These are phyloP conservation scores for Fusarium pseudoanthophilum DNA, from an alignment of 2,329 filamentous ascomycete genomes.

Conservation along the genomic window DNA sequence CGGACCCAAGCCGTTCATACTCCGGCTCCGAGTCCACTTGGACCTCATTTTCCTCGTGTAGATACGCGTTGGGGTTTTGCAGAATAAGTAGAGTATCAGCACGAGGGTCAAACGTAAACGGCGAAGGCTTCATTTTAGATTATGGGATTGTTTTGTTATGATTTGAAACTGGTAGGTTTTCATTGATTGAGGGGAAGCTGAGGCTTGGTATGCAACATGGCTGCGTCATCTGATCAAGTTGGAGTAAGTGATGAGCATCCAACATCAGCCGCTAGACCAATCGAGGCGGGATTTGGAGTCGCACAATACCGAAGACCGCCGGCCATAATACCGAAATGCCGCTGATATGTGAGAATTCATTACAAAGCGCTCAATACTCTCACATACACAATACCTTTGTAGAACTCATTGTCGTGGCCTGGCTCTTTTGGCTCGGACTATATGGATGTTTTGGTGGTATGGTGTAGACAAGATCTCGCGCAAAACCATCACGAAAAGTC, in stretches of 20 bases:
- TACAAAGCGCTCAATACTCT: no score
- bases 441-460: neutral
- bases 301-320: neutral
- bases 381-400: neutral
- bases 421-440: neutral
- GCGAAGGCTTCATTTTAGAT: slow-evolving; percentile 16
- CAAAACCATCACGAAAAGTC: neutral
- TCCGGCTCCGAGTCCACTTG: slow-evolving; percentile 22
- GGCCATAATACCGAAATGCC: neutral
- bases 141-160: neutral
- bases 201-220: slow-evolving; percentile 17
- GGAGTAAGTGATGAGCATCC: slow-evolving; percentile 21
- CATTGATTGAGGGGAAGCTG: slow-evolving; percentile 24
- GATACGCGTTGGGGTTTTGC: slow-evolving; percentile 5
- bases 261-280: slow-evolving; percentile 14
- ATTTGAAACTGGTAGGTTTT: neutral
- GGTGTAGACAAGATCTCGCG: neutral
- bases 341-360: neutral
- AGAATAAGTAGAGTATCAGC: slow-evolving; percentile 22
- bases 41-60: neutral
- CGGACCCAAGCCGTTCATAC: slow-evolving; percentile 7
- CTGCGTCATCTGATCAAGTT: slow-evolving; percentile 30
- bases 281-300: slow-evolving; percentile 10
- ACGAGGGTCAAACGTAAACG: slow-evolving; percentile 21
- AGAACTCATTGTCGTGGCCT: neutral